Conservation (phyloP, 331 rosid species). For the Rosa hybrid region DNA sequence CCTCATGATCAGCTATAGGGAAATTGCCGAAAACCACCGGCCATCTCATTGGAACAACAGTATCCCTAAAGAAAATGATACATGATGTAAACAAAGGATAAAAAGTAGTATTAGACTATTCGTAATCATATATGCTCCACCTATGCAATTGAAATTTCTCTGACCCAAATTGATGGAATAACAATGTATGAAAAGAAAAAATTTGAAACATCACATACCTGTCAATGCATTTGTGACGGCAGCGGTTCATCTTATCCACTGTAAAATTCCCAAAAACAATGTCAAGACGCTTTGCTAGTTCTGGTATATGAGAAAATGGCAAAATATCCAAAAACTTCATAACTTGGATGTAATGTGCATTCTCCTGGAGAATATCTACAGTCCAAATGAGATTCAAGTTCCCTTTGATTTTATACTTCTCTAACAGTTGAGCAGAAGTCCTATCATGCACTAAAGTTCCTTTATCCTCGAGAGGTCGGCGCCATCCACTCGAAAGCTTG, state of each 20-base stretch:
- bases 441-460: constrained; percentile 10
- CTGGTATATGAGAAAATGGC: constrained; percentile 30
- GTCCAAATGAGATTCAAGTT: constrained; percentile 47
- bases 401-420: constrained; percentile 40
- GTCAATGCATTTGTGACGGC: too few relatives aligned
- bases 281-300: constrained; percentile 28
- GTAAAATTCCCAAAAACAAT: constrained; percentile 26
- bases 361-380: constrained; percentile 40
- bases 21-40: not conserved
- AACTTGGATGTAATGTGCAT: constrained; percentile 35
- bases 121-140: not conserved
- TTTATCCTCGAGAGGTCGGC: not conserved
- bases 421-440: constrained; percentile 34
- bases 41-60: constrained; percentile 33
- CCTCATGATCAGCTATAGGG: not conserved
- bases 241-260: constrained; percentile 24
- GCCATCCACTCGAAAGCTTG: too few relatives aligned
- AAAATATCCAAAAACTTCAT: constrained; percentile 50
- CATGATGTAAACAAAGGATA: not conserved
- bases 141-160: too few relatives aligned
- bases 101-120: not conserved
- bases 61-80: not conserved
- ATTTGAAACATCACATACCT: too few relatives aligned
- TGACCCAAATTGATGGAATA: too few relatives aligned
- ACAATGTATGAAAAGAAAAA: not conserved